These are phyloP conservation scores for Mycena vitilis DNA, from an alignment of 768 basidiomycete genomes.

Conservation along the genomic window DNA sequence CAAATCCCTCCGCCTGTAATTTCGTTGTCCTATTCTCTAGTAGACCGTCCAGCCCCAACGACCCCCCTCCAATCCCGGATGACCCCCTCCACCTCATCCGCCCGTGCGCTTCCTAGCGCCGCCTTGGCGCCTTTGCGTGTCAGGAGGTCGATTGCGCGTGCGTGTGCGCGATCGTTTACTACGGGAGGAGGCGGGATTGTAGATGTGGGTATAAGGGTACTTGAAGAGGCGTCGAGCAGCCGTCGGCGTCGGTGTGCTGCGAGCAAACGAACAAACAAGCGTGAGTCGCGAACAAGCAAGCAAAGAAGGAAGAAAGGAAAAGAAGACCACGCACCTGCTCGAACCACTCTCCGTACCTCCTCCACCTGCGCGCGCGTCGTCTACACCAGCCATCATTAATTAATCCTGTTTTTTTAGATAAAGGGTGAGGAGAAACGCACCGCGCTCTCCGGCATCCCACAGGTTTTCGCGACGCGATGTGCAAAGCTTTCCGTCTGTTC, in stretches of 20 bases:
- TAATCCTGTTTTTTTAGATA: too few species aligned
- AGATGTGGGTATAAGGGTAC: too few species aligned
- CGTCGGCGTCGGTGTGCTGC: conserved; percentile 6
- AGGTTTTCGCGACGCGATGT: background rate
- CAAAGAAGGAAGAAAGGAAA: background rate
- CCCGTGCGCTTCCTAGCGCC: background rate
- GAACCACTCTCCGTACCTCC: background rate
- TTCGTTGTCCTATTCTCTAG: too few species aligned
- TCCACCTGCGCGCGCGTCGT: background rate
- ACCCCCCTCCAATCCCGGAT: background rate
- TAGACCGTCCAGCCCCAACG: too few species aligned
- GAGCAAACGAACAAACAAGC: too few species aligned
- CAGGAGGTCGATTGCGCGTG: background rate
- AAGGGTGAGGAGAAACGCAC: background rate
- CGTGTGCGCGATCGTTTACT: background rate
- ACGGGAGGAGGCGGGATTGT: too few species aligned
- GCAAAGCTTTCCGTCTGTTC: background rate
- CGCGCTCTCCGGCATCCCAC: background rate
- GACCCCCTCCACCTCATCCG: conserved; percentile 1
- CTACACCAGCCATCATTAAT: too few species aligned
- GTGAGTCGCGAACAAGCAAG: background rate
- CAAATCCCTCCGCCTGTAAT: too few species aligned
- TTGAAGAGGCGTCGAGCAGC: background rate
- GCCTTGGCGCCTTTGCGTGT: conserved; percentile 8
- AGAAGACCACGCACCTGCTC: background rate